Base-by-base conservation (phyloP, 768 basidiomycete genomes). In the Cytidiella melzeri region DNA sequence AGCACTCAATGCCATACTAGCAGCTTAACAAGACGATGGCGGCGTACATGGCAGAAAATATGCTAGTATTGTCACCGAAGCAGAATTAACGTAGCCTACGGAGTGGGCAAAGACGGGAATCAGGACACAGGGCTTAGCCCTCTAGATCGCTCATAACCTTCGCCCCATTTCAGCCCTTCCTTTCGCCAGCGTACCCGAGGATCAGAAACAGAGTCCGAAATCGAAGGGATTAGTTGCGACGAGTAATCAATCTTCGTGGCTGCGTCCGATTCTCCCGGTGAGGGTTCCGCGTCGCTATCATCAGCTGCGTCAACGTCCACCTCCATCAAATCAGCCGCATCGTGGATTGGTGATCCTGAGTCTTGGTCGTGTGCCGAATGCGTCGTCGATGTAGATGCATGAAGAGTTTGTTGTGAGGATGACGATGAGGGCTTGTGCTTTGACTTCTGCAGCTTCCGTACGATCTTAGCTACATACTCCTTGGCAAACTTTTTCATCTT, bases 401-500 rank as follows among this genome's bases (percentile, higher is more conserved):
- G 28, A 12, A 44, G 36, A 36, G 49, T 23, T 13, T 48, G 47
- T 19, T 37, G 13, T 24, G 41, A 11, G 5, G 55, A 54, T 10
- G 53, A 50, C 20, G 62, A 54, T n/a, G 48, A 45, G 36, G 51
- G 51, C 36, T 27, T 41, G 4, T 62, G 61, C 50, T 63, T 59
- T 38, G 56, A 48, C 63, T 82, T 85, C 27, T 83, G 81, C 41
- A 84, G 65, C 58, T 80, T 86, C 30, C 78, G 78, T 15, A 89
- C 65, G 9, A 94, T 69, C 67, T 95, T 96, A 48, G 76, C 69
- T 48, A 93, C 83, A 64, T 90, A 98, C 38, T 96, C 92, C 66
- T 95, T 92, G 27, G 86, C 74, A 62, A 93, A 98, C 61, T 88
- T 85, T 68, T 92, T 95, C 66, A 98, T 92, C 69, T 97, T 97